Percentiles rank a stretch among this genome's conserved stretches.
Evolutionary conservation across 140 eudicot genomes (phyloP).

Genomic region (Eryngium alpinum): DNA sequence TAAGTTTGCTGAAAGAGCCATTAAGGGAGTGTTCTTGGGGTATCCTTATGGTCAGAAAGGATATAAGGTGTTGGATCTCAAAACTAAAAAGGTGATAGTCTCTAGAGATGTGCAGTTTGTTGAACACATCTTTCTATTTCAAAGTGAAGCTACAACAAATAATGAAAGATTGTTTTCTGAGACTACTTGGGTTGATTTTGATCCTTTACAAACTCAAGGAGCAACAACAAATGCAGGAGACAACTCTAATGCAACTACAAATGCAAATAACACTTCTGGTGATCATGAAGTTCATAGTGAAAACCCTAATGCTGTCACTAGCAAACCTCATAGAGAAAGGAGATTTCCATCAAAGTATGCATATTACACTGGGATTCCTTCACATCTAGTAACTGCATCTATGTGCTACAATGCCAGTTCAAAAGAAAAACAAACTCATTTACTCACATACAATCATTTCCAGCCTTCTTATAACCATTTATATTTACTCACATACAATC

Average conservation of each 20-base stretch:
- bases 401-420: background rate
- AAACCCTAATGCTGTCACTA: background rate
- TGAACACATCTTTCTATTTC: too few species aligned
- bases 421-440: too few species aligned
- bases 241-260: too few species aligned
- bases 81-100: background rate
- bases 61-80: background rate
- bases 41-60: background rate
- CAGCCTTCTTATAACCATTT: too few species aligned
- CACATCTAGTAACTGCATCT: background rate
- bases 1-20: background rate
- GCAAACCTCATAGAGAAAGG: background rate
- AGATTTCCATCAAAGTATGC: background rate
- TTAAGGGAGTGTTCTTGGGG: background rate
- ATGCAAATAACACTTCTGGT: background rate
- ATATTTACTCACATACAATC: too few species aligned
- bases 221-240: too few species aligned
- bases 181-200: too few species aligned
- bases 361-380: background rate
- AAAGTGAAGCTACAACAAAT: too few species aligned
- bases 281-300: too few species aligned
- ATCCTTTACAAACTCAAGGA: too few species aligned
- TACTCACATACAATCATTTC: background rate
- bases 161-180: too few species aligned
- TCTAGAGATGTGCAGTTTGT: background rate